Conservation (phyloP, 108 stramenopile genomes). For the Asterionellopsis glacialis region DNA sequence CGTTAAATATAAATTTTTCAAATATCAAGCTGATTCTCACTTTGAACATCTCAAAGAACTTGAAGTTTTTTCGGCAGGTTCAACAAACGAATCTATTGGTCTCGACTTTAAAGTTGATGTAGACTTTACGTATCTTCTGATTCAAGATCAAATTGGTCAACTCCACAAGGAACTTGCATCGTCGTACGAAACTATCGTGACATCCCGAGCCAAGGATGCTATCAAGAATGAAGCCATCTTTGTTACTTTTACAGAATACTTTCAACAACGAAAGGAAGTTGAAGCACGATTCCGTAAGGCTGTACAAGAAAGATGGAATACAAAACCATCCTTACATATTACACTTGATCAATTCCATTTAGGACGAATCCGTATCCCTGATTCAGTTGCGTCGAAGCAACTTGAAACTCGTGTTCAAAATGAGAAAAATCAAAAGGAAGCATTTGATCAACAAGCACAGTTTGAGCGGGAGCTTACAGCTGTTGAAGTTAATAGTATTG, state of each 20-base stretch:
- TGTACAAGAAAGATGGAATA: slow-evolving; percentile 30
- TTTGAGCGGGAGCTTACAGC: slow-evolving; percentile 38
- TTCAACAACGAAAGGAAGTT: slow-evolving; percentile 30
- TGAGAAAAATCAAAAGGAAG: slow-evolving; percentile 38
- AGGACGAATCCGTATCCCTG: slow-evolving; percentile 40
- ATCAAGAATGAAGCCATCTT: slow-evolving; percentile 36
- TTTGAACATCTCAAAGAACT: slow-evolving; percentile 17
- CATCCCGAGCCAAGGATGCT: slow-evolving; percentile 35
- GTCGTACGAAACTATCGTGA: slow-evolving; percentile 26
- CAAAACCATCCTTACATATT: slow-evolving; percentile 25
- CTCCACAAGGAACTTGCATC: slow-evolving; percentile 35
- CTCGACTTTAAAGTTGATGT: slow-evolving; percentile 38
- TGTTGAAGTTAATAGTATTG: slow-evolving; percentile 42
- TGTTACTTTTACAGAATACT: slow-evolving; percentile 37
- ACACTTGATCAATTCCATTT: slow-evolving; percentile 49
- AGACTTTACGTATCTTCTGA: slow-evolving; percentile 36
- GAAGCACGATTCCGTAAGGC: slow-evolving; percentile 33
- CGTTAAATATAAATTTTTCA: slow-evolving; percentile 26
- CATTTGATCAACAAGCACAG: slow-evolving; percentile 36
- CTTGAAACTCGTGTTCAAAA: slow-evolving; percentile 37
- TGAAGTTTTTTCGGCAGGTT: slow-evolving; percentile 32
- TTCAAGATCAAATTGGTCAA: slow-evolving; percentile 39
- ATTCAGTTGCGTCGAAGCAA: slow-evolving; percentile 40
- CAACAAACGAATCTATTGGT: slow-evolving; percentile 33
- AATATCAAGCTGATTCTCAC: slow-evolving; percentile 53